Evolutionary conservation across 1,284 basidiomycete genomes (phyloP).

Genomic region (Cutaneotrichosporon sp.): DNA sequence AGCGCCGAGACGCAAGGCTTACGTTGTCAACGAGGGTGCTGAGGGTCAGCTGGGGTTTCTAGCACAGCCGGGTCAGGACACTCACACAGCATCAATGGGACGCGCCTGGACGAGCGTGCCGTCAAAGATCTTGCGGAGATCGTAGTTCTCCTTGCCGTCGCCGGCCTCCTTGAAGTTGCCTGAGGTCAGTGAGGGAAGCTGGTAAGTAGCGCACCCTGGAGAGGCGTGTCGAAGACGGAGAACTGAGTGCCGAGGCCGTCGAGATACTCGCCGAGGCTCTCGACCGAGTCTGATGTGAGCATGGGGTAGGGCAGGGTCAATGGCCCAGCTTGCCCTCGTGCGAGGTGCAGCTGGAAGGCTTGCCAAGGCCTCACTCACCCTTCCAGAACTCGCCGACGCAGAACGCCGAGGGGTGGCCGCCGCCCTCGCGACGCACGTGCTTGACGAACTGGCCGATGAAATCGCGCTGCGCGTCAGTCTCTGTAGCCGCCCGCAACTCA

Average conservation of each 20-base stretch:
- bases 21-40: constrained; percentile 59
- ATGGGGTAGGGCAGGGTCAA: not conserved
- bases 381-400: constrained; percentile 62
- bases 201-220: constrained; percentile 51
- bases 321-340: too few relatives aligned
- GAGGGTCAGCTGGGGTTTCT: not conserved
- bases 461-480: constrained; percentile 27
- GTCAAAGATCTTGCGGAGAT: constrained; percentile 61
- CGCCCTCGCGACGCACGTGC: constrained; percentile 55
- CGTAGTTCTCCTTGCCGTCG: constrained; percentile 57
- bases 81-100: constrained; percentile 62
- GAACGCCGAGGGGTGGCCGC: constrained; percentile 53
- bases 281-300: constrained; percentile 43
- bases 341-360: too few relatives aligned
- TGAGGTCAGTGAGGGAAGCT: constrained; percentile 1
- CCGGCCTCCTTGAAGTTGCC: constrained; percentile 58
- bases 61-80: constrained; percentile 6
- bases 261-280: constrained; percentile 45
- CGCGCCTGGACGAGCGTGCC: constrained; percentile 59
- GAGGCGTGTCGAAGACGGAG: constrained; percentile 61
- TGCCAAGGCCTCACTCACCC: constrained; percentile 27
- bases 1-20: constrained; percentile 7
- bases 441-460: constrained; percentile 62
- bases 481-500: constrained; percentile 16
- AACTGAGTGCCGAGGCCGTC: constrained; percentile 58